Evolutionary conservation across 192 early-diverging fungal species (phyloP).

Genomic region (Umbelopsis sp.): DNA sequence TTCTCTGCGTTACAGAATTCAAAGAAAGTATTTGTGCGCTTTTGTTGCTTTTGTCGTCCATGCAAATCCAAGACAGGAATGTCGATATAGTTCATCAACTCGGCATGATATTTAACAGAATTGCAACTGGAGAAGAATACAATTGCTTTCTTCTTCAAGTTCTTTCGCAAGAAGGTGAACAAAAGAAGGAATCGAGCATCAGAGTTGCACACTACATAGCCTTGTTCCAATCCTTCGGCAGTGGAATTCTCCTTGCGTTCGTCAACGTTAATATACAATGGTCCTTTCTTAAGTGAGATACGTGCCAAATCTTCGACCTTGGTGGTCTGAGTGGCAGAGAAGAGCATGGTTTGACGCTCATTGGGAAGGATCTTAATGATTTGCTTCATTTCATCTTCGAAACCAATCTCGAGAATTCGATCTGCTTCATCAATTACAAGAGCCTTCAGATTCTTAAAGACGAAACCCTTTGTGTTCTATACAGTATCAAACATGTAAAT

Average conservation of each 20-base stretch:
- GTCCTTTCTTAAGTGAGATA: constrained; percentile 95
- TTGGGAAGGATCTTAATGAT: constrained; percentile 93
- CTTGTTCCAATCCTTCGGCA: constrained; percentile 95
- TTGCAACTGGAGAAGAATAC: constrained; percentile 99
- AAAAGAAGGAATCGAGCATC: constrained; percentile 95
- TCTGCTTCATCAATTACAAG: constrained; percentile 98
- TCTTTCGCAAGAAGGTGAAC: constrained; percentile 98
- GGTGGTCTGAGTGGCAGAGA: constrained; percentile 99
- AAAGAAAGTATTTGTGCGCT: constrained; percentile 98
- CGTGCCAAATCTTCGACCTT: constrained; percentile 98
- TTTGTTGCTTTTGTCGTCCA: constrained; percentile 96
- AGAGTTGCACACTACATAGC: constrained; percentile 93
- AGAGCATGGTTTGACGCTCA: constrained; percentile 97
- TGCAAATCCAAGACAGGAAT: constrained; percentile 98
- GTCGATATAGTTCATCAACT: constrained; percentile 99
- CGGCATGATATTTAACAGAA: constrained; percentile 96
- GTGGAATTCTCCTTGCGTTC: constrained; percentile 95
- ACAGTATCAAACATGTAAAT: neutral
- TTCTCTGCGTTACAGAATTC: constrained; percentile 96
- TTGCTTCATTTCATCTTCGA: constrained; percentile 98
- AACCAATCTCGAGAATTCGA: constrained; percentile 96
- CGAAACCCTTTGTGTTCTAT: constrained; percentile 92
- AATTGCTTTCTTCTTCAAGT: constrained; percentile 97
- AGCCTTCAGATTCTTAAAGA: constrained; percentile 92
- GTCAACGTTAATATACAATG: constrained; percentile 99